Percentiles rank a stretch among this genome's conserved stretches.
phyloP scores from a whole-genome alignment of 2,329 filamentous ascomycete species.

The Ophiostoma populinum region DNA sequence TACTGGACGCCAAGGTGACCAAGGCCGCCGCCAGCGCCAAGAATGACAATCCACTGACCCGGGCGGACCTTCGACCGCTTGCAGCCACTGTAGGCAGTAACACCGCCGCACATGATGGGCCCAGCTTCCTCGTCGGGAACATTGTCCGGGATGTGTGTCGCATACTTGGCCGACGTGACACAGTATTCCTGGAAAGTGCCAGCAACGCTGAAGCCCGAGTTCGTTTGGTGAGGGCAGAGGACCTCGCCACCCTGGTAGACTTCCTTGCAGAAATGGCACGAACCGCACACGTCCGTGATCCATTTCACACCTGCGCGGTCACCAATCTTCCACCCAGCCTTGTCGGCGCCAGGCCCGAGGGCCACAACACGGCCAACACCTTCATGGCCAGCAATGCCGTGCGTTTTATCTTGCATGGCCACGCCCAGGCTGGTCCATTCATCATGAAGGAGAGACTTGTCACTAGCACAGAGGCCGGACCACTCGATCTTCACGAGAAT shows the following conservation, averaged over 20 bases:
- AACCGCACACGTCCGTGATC: slow-evolving; percentile 16
- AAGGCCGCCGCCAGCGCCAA: slow-evolving; percentile 30
- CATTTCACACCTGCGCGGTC: slow-evolving; percentile 24
- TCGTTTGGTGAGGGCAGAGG: slow-evolving; percentile 14
- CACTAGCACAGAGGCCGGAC: slow-evolving; percentile 10
- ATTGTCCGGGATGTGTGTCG: slow-evolving; percentile 30
- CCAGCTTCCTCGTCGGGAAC: slow-evolving; percentile 34
- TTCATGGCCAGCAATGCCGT: slow-evolving; percentile 20
- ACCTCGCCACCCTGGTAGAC: slow-evolving; percentile 20
- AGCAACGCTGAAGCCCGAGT: slow-evolving; percentile 11
- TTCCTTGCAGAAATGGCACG: slow-evolving; percentile 20
- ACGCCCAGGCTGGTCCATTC: slow-evolving; percentile 8
- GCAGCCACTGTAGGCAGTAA: slow-evolving; percentile 39
- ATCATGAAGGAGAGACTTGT: slow-evolving; percentile 11
- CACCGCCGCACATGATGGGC: slow-evolving; percentile 41
- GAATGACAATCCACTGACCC: slow-evolving; percentile 37
- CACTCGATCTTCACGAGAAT: slow-evolving; percentile 9
- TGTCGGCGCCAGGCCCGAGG: slow-evolving; percentile 15
- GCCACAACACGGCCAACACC: slow-evolving; percentile 20
- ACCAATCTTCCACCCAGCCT: slow-evolving; percentile 18
- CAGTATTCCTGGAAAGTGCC: slow-evolving; percentile 44
- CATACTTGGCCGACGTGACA: slow-evolving; percentile 34
- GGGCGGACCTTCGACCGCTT: slow-evolving; percentile 30
- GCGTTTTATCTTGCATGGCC: slow-evolving; percentile 2
- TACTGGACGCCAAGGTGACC: slow-evolving; percentile 23